Base-by-base conservation (phyloP, 2,329 filamentous ascomycete genomes). In the Sclerotinia spermophila region DNA sequence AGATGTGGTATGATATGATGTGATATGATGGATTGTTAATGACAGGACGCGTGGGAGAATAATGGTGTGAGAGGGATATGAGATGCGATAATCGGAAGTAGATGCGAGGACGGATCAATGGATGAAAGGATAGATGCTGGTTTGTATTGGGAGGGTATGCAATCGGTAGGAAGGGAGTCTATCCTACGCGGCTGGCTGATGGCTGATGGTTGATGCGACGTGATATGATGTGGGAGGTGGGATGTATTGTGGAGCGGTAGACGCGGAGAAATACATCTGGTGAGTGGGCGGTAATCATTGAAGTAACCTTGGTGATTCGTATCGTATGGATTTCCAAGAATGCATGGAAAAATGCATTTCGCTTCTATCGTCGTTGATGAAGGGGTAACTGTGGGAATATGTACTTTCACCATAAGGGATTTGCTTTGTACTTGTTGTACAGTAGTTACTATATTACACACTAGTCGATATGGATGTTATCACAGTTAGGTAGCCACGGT, bases 241-340 rank as follows among this genome's bases (percentile, higher is more conserved):
- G 44, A 27, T 64, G 61, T 64, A 30, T 27, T 38, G 42, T 64
- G 61, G 44, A 38, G 61, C 44, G 44, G 44, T 51, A 51, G 61
- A 64, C 30, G 44, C 61, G 44, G 61, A 48, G 61, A n/a, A 64
- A 64, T 64, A 44, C 44, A 64, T 64, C 11, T 24, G 38, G 38
- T 61, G 17, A 15, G n/a, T 51, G 48, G 15, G 27, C 5, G 48
- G n/a, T 11, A 51, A 27, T 15, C n/a, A n/a, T 51, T 27, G 48
- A 51, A n/a, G 48, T 27, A 27, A 48, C 13, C 48, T 51, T 51
- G 48, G 24, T 51, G 48, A 6, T 7, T 27, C 7, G 45, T 51
- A n/a, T 51, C n/a, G n/a, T n/a, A n/a, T n/a, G n/a, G n/a, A n/a
- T n/a, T n/a, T n/a, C n/a, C n/a, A n/a, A n/a, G n/a, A n/a, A n/a